phyloP scores from a whole-genome alignment of 345 rosid species.

The Populus nigra region DNA sequence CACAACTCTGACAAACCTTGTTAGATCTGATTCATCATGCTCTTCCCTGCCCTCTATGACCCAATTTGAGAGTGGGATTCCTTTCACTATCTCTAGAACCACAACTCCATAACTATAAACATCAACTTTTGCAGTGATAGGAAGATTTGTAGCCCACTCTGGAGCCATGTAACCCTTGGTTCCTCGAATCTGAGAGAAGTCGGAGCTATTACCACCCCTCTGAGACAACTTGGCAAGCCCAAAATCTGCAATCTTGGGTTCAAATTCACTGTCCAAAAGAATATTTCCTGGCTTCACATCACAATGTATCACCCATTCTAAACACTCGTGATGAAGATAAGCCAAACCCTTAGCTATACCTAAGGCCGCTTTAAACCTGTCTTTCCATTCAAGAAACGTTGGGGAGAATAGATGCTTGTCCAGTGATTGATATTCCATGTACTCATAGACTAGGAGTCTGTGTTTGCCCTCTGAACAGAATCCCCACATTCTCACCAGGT shows the following conservation, averaged over 20 bases:
- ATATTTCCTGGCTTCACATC: constrained; percentile 18
- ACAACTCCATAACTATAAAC: constrained; percentile 17
- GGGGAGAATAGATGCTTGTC: neutral
- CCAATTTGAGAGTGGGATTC: constrained; percentile 25
- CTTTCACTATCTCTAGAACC: constrained; percentile 14
- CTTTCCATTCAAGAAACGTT: neutral
- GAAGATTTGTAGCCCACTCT: constrained; percentile 3
- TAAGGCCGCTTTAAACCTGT: neutral
- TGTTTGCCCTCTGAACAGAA: constrained; percentile 15
- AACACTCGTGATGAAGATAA: constrained; percentile 17
- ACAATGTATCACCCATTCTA: constrained; percentile 19
- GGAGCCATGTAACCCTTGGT: constrained; percentile 3
- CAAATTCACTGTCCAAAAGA: neutral
- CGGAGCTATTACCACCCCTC: neutral
- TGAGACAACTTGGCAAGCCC: constrained; percentile 4
- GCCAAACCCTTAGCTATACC: constrained; percentile 10
- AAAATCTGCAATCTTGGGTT: constrained; percentile 12
- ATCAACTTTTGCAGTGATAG: constrained; percentile 19
- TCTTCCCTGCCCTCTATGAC: neutral
- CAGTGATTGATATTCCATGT: constrained; percentile 4
- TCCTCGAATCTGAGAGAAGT: neutral
- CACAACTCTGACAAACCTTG: constrained; percentile 1
- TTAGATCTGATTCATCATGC: constrained; percentile 18
- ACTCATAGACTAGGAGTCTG: neutral
- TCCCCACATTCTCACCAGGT: constrained; percentile 10